Percentiles rank a stretch among this genome's conserved stretches.
phyloP scores from a whole-genome alignment of 331 rosid genomes.

The Erythrophleum ivorense region DNA sequence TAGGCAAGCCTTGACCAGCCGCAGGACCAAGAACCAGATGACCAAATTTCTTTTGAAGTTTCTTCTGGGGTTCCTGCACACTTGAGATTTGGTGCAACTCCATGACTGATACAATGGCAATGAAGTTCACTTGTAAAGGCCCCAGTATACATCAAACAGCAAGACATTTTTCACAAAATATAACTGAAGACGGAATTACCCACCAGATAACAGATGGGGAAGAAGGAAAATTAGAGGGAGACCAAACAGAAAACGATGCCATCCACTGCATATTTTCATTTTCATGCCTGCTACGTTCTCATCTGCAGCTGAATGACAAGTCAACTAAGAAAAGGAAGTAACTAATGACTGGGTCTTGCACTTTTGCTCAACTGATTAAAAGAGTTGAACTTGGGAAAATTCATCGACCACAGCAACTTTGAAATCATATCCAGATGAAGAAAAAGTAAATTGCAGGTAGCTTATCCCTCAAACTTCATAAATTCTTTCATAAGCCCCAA shows the following conservation, averaged over 20 bases:
- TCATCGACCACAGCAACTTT: background rate
- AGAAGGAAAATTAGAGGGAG: slow-evolving; percentile 75
- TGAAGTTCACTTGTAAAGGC: slow-evolving; percentile 17
- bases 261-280: slow-evolving; percentile 70
- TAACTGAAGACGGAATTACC: slow-evolving; percentile 24
- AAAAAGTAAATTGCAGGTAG: background rate
- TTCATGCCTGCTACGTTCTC: slow-evolving; percentile 54
- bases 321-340: slow-evolving; percentile 20
- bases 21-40: slow-evolving; percentile 89
- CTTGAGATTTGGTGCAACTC: slow-evolving; percentile 62
- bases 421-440: background rate
- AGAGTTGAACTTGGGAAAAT: slow-evolving; percentile 21
- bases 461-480: background rate
- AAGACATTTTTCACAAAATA: background rate
- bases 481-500: background rate
- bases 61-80: slow-evolving; percentile 48
- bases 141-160: slow-evolving; percentile 8
- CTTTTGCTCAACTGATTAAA: slow-evolving; percentile 30
- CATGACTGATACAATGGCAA: slow-evolving; percentile 54
- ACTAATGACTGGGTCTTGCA: slow-evolving; percentile 26
- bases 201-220: slow-evolving; percentile 70
- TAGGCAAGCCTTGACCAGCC: slow-evolving; percentile 86
- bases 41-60: slow-evolving; percentile 66
- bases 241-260: slow-evolving; percentile 67
- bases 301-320: slow-evolving; percentile 33